phyloP scores from a whole-genome alignment of 108 stramenopile species.

The Cyclotella baltica region DNA sequence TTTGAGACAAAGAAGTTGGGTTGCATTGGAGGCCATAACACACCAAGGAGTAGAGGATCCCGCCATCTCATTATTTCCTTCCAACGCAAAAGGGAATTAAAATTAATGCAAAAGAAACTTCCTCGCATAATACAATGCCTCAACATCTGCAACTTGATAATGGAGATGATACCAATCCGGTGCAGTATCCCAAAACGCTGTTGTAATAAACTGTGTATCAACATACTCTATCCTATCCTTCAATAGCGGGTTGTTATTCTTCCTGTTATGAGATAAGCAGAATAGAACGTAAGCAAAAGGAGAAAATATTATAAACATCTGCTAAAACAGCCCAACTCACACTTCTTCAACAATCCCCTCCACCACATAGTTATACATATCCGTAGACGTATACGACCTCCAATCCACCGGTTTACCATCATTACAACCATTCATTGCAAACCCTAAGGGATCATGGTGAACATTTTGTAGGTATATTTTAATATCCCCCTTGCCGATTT shows the following conservation, averaged over 20 bases:
- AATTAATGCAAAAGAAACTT: not conserved
- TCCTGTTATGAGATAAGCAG: not conserved
- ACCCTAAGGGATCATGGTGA: not conserved
- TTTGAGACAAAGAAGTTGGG: no score
- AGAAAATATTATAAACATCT: not conserved
- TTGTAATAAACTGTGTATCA: not conserved
- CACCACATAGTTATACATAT: not conserved
- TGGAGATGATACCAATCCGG: constrained; percentile 8
- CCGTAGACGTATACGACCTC: not conserved
- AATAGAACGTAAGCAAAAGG: not conserved
- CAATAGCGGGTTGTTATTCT: not conserved
- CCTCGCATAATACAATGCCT: constrained; percentile 1
- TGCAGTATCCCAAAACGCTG: not conserved
- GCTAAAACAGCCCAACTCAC: not conserved
- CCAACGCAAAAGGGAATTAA: no score
- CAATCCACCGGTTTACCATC: constrained; percentile 3
- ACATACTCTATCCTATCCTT: not conserved
- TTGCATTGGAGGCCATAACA: no score
- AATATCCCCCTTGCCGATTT: not conserved
- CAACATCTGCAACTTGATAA: constrained; percentile 6
- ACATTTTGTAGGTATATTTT: not conserved
- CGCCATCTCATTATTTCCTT: no score
- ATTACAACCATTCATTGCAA: not conserved
- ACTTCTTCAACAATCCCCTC: not conserved
- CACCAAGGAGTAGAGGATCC: no score